Evolutionary conservation across 345 rosid genomes (phyloP).

Genomic region (Boechera retrofracta): DNA sequence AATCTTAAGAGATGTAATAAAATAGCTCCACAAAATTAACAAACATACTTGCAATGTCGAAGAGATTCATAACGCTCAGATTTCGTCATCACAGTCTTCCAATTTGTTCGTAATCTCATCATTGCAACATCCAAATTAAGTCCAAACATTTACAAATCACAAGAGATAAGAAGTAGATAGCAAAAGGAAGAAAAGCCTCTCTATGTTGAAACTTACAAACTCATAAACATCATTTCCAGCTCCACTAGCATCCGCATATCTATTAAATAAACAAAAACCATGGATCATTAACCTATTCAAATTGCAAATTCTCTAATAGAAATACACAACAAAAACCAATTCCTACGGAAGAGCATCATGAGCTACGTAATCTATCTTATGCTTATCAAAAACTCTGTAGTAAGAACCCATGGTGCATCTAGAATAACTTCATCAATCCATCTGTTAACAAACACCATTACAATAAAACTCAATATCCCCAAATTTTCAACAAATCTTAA

Average conservation of each 20-base stretch:
- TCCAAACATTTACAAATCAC: not conserved
- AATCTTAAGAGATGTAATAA: not conserved
- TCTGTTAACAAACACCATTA: conserved; percentile 42
- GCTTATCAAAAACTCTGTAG: conserved; percentile 68
- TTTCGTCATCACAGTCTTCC: conserved; percentile 77
- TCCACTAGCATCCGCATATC: conserved; percentile 79
- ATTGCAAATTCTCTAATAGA: not conserved
- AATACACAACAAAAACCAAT: not conserved
- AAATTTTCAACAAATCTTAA: not conserved
- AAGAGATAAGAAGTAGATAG: not conserved
- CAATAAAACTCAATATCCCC: not conserved
- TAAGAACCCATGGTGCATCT: conserved; percentile 80
- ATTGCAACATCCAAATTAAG: conserved; percentile 60
- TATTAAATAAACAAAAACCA: conserved; percentile 1
- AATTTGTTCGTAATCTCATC: conserved; percentile 62
- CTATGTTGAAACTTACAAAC: conserved; percentile 55
- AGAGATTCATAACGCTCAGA: conserved; percentile 71
- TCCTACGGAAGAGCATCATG: conserved; percentile 73
- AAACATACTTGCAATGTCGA: conserved; percentile 65
- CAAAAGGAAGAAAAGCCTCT: not conserved
- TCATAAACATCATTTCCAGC: conserved; percentile 79
- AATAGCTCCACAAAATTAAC: not conserved
- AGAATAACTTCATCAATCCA: conserved; percentile 84
- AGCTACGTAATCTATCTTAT: conserved; percentile 67
- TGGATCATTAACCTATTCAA: not conserved